Evolutionary conservation across 176 grass and related monocot species (phyloP).

Genomic region (Thalia dealbata): DNA sequence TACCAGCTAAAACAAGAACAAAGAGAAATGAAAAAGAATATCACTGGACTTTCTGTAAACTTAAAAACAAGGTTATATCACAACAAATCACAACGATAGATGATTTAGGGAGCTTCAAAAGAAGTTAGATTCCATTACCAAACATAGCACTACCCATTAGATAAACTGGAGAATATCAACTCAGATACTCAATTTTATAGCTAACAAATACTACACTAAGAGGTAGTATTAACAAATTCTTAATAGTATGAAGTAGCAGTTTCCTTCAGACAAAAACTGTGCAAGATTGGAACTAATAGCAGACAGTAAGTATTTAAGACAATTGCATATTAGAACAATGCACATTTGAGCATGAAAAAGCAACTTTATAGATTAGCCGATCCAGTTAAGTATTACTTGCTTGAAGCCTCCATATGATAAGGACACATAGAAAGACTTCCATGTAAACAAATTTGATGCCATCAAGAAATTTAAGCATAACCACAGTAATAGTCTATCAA

Average conservation of each 20-base stretch:
- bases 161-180: neutral
- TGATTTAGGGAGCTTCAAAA: neutral
- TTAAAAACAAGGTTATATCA: neutral
- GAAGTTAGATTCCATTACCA: neutral
- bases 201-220: too few species aligned
- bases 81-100: neutral
- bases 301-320: neutral
- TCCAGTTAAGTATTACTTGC: neutral
- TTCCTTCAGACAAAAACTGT: neutral
- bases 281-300: neutral
- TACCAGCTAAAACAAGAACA: slow-evolving; percentile 43
- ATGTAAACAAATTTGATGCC: neutral
- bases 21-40: neutral
- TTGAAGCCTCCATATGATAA: neutral
- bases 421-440: neutral
- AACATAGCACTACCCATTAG: neutral
- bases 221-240: too few species aligned
- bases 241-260: neutral
- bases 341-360: neutral
- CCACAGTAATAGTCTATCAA: neutral
- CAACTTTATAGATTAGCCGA: neutral
- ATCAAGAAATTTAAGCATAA: neutral
- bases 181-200: neutral
- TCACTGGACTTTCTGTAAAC: neutral
- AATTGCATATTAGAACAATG: neutral